Conservation (phyloP, 495 filamentous ascomycete species). For the Annulohypoxylon stygium region DNA sequence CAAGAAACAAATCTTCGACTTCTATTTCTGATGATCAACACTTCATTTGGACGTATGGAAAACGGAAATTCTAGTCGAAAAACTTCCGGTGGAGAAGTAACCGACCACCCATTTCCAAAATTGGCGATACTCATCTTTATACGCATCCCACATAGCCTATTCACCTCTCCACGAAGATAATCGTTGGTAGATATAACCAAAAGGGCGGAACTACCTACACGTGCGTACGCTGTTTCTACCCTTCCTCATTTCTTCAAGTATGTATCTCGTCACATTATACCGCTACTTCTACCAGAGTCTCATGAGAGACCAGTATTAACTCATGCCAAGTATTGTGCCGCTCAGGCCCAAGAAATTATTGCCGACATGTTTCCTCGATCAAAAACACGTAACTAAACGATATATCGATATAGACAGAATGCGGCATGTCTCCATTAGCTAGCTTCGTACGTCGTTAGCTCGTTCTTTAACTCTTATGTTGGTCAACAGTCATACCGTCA, state of each 20-base stretch:
- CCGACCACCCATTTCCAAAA: conserved; percentile 7
- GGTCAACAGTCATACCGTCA: neutral
- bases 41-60: conserved; percentile 15
- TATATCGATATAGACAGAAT: conserved; percentile 21
- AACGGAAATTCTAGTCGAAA: conserved; percentile 7
- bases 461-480: neutral
- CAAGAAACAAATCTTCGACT: conserved; percentile 15
- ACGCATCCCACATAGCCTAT: neutral
- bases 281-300: neutral
- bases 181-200: neutral
- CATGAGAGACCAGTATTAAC: no score
- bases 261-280: no score
- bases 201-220: neutral
- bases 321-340: no score
- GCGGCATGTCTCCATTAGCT: no score
- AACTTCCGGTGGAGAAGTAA: conserved; percentile 20
- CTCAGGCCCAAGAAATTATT: no score
- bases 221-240: neutral
- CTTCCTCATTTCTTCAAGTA: conserved; percentile 4
- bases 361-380: no score
- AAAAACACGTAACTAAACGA: conserved; percentile 1
- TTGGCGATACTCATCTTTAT: conserved; percentile 9
- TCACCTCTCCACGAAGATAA: neutral
- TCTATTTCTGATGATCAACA: conserved; percentile 16
- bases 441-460: neutral